Evolutionary conservation across 202 grass and related monocot genomes (phyloP).

Genomic region (Carex sylvatica): DNA sequence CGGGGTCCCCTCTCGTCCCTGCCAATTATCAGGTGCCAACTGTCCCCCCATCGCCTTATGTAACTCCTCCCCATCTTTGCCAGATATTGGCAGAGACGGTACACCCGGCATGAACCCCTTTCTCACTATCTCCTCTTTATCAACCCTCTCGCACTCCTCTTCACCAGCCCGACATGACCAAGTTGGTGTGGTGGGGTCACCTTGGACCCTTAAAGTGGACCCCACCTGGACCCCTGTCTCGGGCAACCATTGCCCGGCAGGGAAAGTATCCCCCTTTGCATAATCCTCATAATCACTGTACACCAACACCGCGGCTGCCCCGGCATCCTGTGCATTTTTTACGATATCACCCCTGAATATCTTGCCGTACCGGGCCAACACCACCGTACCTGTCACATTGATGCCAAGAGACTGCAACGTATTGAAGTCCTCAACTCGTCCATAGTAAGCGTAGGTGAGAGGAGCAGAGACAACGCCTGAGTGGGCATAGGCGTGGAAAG

Average conservation of each 20-base stretch:
- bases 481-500: slow-evolving; percentile 62
- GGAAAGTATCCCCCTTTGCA: slow-evolving; percentile 37
- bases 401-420: slow-evolving; percentile 41
- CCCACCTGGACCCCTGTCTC: slow-evolving; percentile 75
- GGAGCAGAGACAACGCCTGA: slow-evolving; percentile 56
- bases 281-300: slow-evolving; percentile 73
- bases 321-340: slow-evolving; percentile 49
- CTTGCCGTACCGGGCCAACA: slow-evolving; percentile 55
- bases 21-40: slow-evolving; percentile 61
- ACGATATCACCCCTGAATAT: slow-evolving; percentile 76
- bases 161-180: slow-evolving; percentile 36
- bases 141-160: slow-evolving; percentile 56
- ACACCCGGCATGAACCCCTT: slow-evolving; percentile 51
- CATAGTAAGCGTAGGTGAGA: slow-evolving; percentile 74
- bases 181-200: slow-evolving; percentile 72
- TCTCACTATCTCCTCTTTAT: slow-evolving; percentile 43
- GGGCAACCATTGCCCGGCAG: slow-evolving; percentile 58
- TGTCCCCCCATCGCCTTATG: slow-evolving; percentile 43
- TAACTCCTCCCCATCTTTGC: slow-evolving; percentile 52
- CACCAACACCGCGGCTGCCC: slow-evolving; percentile 50
- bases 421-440: slow-evolving; percentile 69
- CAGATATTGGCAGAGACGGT: slow-evolving; percentile 66
- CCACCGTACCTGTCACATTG: slow-evolving; percentile 48
- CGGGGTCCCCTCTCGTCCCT: slow-evolving; percentile 42
- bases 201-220: slow-evolving; percentile 44